phyloP scores from a whole-genome alignment of 2,329 filamentous ascomycete species.

The Calonectria honghensis region DNA sequence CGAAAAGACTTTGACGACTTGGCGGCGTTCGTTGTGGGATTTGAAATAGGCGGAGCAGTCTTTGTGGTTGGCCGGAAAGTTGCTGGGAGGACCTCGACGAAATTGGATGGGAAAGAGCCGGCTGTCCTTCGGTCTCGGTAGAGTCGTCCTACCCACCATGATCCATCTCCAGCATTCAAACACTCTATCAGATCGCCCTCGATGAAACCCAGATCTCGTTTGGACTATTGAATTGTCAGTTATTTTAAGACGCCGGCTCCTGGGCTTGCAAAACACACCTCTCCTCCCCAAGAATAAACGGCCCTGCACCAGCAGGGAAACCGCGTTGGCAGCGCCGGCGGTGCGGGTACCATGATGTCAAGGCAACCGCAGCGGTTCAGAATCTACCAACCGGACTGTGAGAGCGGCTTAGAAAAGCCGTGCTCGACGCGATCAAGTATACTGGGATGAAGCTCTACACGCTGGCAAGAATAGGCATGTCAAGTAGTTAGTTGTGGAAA shows the following conservation, averaged over 20 bases:
- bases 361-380: conserved; percentile 34
- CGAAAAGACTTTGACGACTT: conserved; percentile 79
- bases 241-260: not conserved
- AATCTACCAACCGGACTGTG: conserved; percentile 30
- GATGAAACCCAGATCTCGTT: conserved; percentile 95
- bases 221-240: conserved; percentile 75
- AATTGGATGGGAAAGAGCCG: conserved; percentile 97
- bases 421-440: conserved; percentile 43
- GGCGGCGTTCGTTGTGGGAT: conserved; percentile 72
- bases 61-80: conserved; percentile 85
- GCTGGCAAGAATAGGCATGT: conserved; percentile 49
- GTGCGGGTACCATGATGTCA: conserved; percentile 71
- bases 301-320: conserved; percentile 96
- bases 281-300: conserved; percentile 94
- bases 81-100: conserved; percentile 91
- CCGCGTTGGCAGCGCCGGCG: conserved; percentile 80
- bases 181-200: conserved; percentile 99
- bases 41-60: conserved; percentile 76
- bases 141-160: conserved; percentile 97
- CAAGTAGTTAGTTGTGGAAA: conserved; percentile 44
- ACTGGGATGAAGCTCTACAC: conserved; percentile 44
- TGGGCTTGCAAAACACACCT: conserved; percentile 67
- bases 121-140: conserved; percentile 92
- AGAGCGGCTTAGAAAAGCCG: conserved; percentile 35
- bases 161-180: conserved; percentile 96